Evolutionary conservation across 2,329 filamentous ascomycete species (phyloP), one percentile per base, ranked within the genome.

Genomic region (Didymella arachidicola): DNA sequence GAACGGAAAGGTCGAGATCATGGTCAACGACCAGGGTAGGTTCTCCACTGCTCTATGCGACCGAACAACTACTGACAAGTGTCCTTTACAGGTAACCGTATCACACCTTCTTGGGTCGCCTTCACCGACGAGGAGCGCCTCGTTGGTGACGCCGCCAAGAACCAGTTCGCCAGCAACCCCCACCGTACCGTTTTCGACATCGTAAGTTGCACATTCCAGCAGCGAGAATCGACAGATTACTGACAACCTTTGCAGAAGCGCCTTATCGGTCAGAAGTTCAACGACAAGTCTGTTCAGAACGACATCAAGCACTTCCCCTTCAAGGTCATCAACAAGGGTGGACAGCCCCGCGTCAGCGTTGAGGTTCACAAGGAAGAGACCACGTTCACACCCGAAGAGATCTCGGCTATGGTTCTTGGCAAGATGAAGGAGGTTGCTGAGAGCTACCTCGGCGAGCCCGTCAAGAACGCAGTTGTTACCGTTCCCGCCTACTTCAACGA

Each of bases 241-340:
- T 76, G 52, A 75, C 65, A 47, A 68, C 72, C 57, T 51, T 74
- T 74, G 41, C 51, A 76, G 78, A 83, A 83, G 79, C 79, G 81
- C 73, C 73, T 83, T 57, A 83, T 83, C 65, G 81, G 81, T 38
- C 78, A 80, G 67, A 83, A 83, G 75, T 83, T 77, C 73, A 76
- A 74, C 69, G 81, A 78, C 63, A 77, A 77, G 83, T 91, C 96
- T 66, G 89, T 97, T 68, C 93, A 97, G 83, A 86, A 84, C 77
- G 95, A 99, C 77, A 86, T 95, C 77, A 98, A 99, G 91, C 91
- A 97, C 85, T 97, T 97, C 87, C 94, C 95, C 75, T 99, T 94
- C 90, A 92, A 92, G 83, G 91, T 99, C 62, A 77, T 92, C 75
- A 86, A 90, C 85, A 93, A 95, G 85, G 87, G 90, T 80, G 93